Percentiles rank a stretch among this genome's conserved stretches.
These are phyloP conservation scores for Tuber microsphaerosporum DNA, from an alignment of 495 filamentous ascomycete species.

Conservation along the genomic window DNA sequence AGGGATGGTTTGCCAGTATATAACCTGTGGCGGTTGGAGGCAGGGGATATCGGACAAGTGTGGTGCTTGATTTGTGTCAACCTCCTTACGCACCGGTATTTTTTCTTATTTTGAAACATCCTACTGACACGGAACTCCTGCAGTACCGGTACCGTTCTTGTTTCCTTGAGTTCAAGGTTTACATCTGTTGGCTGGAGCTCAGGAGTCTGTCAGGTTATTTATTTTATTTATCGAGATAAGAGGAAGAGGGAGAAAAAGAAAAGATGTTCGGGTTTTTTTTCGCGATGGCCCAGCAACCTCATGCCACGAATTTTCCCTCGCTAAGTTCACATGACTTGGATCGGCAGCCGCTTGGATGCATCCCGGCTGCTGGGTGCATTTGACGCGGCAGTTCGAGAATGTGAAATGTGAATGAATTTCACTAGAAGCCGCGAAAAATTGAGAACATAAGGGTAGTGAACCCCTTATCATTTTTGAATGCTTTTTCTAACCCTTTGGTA, in stretches of 20 bases:
- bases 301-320: neutral
- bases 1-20: neutral
- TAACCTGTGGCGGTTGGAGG: neutral
- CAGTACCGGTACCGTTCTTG: neutral
- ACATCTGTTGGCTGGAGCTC: neutral
- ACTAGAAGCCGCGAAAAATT: neutral
- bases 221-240: neutral
- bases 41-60: neutral
- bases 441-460: neutral
- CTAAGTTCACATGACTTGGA: neutral
- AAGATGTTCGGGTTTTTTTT: neutral
- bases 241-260: neutral
- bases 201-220: neutral
- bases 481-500: neutral
- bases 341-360: neutral
- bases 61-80: neutral
- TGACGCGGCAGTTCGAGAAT: neutral
- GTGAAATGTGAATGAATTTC: neutral
- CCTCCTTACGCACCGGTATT: neutral
- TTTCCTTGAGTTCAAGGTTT: neutral
- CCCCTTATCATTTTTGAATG: slow-evolving; percentile 1
- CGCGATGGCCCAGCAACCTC: neutral
- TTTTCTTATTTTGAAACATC: neutral
- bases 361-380: neutral
- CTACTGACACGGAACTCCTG: neutral